Evolutionary conservation across 345 rosid species (phyloP).

Genomic region (Aegle marmelos): DNA sequence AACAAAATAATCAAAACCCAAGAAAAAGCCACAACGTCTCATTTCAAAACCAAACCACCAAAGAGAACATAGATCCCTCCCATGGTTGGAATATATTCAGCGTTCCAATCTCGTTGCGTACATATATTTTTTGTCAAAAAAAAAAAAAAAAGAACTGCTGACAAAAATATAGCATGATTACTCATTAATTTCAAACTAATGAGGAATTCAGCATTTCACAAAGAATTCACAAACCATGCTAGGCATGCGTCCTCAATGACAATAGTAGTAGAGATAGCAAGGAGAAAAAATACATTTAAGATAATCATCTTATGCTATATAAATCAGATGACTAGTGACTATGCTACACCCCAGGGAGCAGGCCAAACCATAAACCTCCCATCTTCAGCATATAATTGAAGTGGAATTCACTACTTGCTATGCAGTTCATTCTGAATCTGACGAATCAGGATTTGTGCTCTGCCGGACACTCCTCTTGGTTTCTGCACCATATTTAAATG

Average conservation of each 20-base stretch:
- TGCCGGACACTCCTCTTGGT: constrained; percentile 74
- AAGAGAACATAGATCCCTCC: no score
- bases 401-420: background rate
- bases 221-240: background rate
- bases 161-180: background rate
- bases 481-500: constrained; percentile 53
- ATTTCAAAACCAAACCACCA: no score
- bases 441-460: constrained; percentile 46
- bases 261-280: background rate
- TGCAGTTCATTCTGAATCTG: constrained; percentile 50
- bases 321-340: background rate
- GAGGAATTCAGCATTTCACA: background rate
- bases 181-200: background rate
- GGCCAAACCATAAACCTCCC: background rate
- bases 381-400: background rate
- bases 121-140: no score
- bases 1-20: no score
- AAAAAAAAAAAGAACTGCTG: background rate
- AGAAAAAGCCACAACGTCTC: no score
- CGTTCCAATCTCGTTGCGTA: no score
- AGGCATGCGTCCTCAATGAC: background rate
- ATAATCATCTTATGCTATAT: background rate
- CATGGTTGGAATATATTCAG: no score
- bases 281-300: background rate
- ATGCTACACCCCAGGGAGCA: background rate